These are phyloP conservation scores for Cyclotella choctawhatcheeana DNA, from an alignment of 108 stramenopile species.

Conservation along the genomic window DNA sequence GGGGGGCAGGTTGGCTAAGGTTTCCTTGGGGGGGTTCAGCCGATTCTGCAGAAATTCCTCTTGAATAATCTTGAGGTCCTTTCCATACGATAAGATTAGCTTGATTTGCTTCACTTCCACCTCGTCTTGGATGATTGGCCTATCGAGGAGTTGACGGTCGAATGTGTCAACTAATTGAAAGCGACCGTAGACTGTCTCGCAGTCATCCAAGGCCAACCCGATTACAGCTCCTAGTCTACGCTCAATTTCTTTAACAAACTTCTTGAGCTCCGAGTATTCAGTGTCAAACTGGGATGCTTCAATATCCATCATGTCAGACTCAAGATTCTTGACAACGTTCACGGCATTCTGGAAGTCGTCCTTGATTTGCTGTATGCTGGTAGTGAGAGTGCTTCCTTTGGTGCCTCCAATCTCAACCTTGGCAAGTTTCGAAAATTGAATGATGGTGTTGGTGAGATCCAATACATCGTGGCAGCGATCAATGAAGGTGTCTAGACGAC, in stretches of 20 bases:
- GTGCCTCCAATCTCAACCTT: constrained; percentile 91
- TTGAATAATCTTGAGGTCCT: constrained; percentile 85
- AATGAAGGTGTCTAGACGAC: constrained; percentile 88
- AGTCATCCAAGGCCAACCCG: constrained; percentile 89
- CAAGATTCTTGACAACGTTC: constrained; percentile 75
- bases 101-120: constrained; percentile 88
- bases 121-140: constrained; percentile 92
- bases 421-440: constrained; percentile 87
- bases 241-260: constrained; percentile 89
- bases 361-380: constrained; percentile 81
- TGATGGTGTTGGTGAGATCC: constrained; percentile 87
- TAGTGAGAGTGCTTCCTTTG: constrained; percentile 86
- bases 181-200: constrained; percentile 83
- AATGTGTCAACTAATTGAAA: constrained; percentile 90
- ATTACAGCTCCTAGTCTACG: constrained; percentile 86
- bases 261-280: constrained; percentile 80
- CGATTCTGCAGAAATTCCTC: constrained; percentile 83
- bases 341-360: constrained; percentile 81
- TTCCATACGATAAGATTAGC: constrained; percentile 86
- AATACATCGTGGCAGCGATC: constrained; percentile 91
- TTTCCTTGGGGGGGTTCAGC: constrained; percentile 64
- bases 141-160: constrained; percentile 79
- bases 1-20: constrained; percentile 81
- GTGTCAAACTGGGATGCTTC: constrained; percentile 81
- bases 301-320: constrained; percentile 92